Conservation (phyloP, 2,329 filamentous ascomycete genomes). For the Fusarium mundagurra region DNA sequence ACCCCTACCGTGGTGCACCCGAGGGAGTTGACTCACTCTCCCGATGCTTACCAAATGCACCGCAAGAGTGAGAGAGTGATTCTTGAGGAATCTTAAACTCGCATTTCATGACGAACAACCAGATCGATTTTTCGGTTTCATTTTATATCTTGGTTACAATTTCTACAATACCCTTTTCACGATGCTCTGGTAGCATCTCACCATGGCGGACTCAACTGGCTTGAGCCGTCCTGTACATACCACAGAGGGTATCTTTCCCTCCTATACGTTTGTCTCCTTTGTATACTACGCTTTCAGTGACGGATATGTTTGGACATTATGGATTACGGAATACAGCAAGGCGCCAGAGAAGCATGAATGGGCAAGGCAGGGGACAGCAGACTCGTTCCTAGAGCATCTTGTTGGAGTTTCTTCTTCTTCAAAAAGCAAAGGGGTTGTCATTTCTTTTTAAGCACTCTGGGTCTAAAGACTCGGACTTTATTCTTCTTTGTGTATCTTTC, state of each 20-base stretch:
- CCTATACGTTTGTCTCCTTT: constrained; percentile 23
- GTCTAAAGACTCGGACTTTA: background rate
- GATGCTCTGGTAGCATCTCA: constrained; percentile 27
- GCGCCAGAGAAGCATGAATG: constrained; percentile 32
- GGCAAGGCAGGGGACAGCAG: constrained; percentile 19
- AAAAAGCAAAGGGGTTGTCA: constrained; percentile 8
- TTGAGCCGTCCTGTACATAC: constrained; percentile 20
- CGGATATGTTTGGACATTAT: constrained; percentile 32
- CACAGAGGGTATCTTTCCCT: constrained; percentile 16
- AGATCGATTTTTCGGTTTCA: background rate
- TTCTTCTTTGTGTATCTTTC: background rate
- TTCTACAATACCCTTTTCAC: constrained; percentile 15
- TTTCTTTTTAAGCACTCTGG: background rate
- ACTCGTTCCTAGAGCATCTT: constrained; percentile 19
- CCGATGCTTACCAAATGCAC: constrained; percentile 55
- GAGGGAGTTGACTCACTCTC: constrained; percentile 42
- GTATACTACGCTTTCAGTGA: constrained; percentile 28
- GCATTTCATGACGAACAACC: background rate
- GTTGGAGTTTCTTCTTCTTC: constrained; percentile 31
- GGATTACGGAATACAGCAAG: constrained; percentile 36
- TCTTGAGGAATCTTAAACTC: constrained; percentile 53
- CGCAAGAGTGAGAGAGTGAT: constrained; percentile 61
- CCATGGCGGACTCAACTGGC: constrained; percentile 25
- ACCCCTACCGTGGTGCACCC: constrained; percentile 59
- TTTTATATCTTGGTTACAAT: constrained; percentile 1